Percentiles rank a stretch among this genome's conserved stretches.
phyloP scores from a whole-genome alignment of 1,139 yeast genomes.

The Candida neerlandica region DNA sequence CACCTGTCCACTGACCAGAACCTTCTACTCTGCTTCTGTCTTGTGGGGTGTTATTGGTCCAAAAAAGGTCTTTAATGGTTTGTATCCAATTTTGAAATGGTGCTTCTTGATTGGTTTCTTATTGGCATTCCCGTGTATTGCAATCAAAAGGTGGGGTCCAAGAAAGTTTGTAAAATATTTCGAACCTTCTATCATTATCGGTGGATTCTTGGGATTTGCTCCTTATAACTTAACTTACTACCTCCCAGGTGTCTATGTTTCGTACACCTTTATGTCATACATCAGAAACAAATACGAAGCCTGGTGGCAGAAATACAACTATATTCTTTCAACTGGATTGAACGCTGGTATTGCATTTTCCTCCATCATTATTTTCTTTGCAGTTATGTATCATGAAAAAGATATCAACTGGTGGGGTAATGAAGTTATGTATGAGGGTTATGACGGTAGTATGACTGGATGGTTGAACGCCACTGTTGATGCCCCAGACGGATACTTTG shows the following conservation, averaged over 20 bases:
- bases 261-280: slow-evolving; percentile 47
- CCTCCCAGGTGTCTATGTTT: slow-evolving; percentile 43
- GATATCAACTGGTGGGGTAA: slow-evolving; percentile 61
- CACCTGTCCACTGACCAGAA: slow-evolving; percentile 52
- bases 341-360: slow-evolving; percentile 55
- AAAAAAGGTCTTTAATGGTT: slow-evolving; percentile 49
- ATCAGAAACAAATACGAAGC: slow-evolving; percentile 43
- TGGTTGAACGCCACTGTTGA: slow-evolving; percentile 4
- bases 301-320: slow-evolving; percentile 63
- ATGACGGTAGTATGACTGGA: not conserved
- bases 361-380: slow-evolving; percentile 54
- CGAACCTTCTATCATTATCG: slow-evolving; percentile 47
- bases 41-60: slow-evolving; percentile 76
- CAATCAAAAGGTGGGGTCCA: slow-evolving; percentile 40
- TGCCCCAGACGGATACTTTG: slow-evolving; percentile 5
- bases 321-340: slow-evolving; percentile 51
- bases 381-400: slow-evolving; percentile 47
- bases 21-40: slow-evolving; percentile 56
- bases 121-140: slow-evolving; percentile 44
- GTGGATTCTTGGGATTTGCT: slow-evolving; percentile 43
- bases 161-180: slow-evolving; percentile 29
- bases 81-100: slow-evolving; percentile 51
- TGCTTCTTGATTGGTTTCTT: slow-evolving; percentile 59
- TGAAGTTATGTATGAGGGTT: slow-evolving; percentile 41
- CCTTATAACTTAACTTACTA: slow-evolving; percentile 54